These are phyloP conservation scores for Tuber melanosporum DNA, from an alignment of 495 filamentous ascomycete genomes.

Conservation along the genomic window DNA sequence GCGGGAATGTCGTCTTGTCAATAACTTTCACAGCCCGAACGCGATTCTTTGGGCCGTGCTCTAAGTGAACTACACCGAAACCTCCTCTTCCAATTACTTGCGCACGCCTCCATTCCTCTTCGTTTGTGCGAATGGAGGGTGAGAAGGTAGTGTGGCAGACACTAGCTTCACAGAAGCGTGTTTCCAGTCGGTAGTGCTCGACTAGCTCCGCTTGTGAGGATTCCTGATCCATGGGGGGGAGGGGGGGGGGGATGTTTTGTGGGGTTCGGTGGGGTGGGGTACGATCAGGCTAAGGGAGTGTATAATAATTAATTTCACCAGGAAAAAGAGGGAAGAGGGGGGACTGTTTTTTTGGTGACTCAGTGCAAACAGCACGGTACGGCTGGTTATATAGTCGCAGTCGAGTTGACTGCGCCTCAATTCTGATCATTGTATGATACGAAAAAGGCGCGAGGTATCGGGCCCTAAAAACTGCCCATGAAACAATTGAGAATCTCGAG, in stretches of 20 bases:
- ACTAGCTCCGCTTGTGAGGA: neutral
- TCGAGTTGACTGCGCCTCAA: too few relatives aligned
- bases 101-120: conserved; percentile 6
- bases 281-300: neutral
- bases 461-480: too few relatives aligned
- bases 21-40: conserved; percentile 12
- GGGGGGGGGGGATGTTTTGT: neutral
- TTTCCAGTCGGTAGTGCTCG: neutral
- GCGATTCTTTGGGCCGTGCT: conserved; percentile 3
- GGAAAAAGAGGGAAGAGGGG: neutral
- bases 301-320: neutral
- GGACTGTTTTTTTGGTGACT: too few relatives aligned
- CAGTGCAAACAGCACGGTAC: too few relatives aligned
- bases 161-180: neutral
- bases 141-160: neutral
- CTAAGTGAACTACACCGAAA: conserved; percentile 8
- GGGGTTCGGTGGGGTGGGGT: neutral
- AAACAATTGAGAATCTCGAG: too few relatives aligned
- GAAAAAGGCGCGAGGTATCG: too few relatives aligned
- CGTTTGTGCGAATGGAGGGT: neutral
- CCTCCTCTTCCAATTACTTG: conserved; percentile 8
- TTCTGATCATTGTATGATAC: too few relatives aligned
- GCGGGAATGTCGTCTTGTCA: neutral
- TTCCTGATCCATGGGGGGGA: neutral
- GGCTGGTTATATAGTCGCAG: too few relatives aligned